Evolutionary conservation across 2,329 filamentous ascomycete genomes (phyloP).

Genomic region (Curvularia eragrostidis): DNA sequence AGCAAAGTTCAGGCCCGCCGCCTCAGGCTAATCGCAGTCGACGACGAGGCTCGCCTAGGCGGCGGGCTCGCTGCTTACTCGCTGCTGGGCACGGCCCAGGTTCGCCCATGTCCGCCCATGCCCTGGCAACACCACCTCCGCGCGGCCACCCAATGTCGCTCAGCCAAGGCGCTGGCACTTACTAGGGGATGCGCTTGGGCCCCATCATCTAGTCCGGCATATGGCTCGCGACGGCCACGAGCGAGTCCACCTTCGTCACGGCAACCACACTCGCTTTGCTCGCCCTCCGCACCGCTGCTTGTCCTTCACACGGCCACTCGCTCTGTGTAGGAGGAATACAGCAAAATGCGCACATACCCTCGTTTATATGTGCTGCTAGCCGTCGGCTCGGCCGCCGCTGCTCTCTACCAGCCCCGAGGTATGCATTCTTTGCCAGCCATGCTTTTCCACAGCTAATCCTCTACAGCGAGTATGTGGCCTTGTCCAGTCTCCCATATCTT

Average conservation of each 20-base stretch:
- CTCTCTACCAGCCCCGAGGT: conserved; percentile 24
- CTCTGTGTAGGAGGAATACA: conserved; percentile 23
- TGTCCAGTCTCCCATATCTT: neutral
- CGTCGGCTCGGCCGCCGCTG: conserved; percentile 20
- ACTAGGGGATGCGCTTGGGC: conserved; percentile 8
- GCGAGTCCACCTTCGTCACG: conserved; percentile 10
- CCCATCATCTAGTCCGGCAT: conserved; percentile 9
- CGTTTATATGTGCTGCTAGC: conserved; percentile 29
- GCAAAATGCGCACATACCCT: conserved; percentile 33
- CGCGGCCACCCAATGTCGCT: neutral
- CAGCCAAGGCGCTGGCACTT: neutral
- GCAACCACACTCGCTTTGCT: conserved; percentile 11
- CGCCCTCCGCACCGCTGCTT: conserved; percentile 11
- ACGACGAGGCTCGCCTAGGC: too few species aligned
- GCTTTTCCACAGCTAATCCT: conserved; percentile 12
- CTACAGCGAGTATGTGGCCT: conserved; percentile 27
- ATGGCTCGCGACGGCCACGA: conserved; percentile 12
- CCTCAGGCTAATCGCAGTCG: neutral
- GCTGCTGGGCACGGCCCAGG: conserved; percentile 33
- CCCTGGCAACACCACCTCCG: conserved; percentile 11
- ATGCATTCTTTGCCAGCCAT: conserved; percentile 13
- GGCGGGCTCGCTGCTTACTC: too few species aligned
- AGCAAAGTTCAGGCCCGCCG: neutral
- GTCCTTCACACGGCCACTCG: conserved; percentile 31
- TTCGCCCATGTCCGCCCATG: neutral